Base-by-base conservation (phyloP, 139 green algal genomes). In the Desmodesmus armatus region DNA sequence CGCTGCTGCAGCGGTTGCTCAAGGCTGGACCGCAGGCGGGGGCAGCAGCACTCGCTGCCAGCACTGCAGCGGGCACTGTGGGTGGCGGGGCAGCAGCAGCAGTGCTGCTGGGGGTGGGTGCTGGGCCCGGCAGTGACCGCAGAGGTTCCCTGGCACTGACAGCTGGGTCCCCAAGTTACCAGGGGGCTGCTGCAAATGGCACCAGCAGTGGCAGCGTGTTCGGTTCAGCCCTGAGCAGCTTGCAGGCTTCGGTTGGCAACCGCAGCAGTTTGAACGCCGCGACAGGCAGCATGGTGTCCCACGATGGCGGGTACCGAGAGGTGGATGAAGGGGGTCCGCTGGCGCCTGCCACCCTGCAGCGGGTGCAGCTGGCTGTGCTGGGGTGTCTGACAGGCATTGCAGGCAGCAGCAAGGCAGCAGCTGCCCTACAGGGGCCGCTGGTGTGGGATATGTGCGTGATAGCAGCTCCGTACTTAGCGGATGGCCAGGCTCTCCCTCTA, bases 1-100 rank as follows among this genome's bases (percentile, higher is more conserved):
- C 94, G 2, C 44, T 91, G 75, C 77, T 97, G 69, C 43, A 83
- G 49, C 85, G 79, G 17, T 71, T 96, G 65, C 84, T 95, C 58
- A 27, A 58, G 62, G 13, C 43, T n/a, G 72, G 84, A 5, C 71
- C 44, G 2, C 41, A 41, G 37, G 53, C 41, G 2, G 77, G 39
- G 13, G 77, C 35, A 5, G 27, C 25, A 29, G 62, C 62, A 35
- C 55, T 53, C 3, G 71, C 35, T 66, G 71, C 66, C 51, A 72
- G 58, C 25, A 27, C 51, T 60, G 66, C 31, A 40, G 81, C 47
- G 15, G 40, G 70, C 70, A 66, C 44, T n/a, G 40, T 6, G 15
- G 70, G 33, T 19, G 81, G 51, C 25, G 55, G 35, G 29, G 39
- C 7, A 39, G 41, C n/a, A 40, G 35, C 43, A 41, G 67, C 21